These are phyloP conservation scores for Cytospora piceicola DNA, from an alignment of 2,329 filamentous ascomycete genomes.

Conservation along the genomic window DNA sequence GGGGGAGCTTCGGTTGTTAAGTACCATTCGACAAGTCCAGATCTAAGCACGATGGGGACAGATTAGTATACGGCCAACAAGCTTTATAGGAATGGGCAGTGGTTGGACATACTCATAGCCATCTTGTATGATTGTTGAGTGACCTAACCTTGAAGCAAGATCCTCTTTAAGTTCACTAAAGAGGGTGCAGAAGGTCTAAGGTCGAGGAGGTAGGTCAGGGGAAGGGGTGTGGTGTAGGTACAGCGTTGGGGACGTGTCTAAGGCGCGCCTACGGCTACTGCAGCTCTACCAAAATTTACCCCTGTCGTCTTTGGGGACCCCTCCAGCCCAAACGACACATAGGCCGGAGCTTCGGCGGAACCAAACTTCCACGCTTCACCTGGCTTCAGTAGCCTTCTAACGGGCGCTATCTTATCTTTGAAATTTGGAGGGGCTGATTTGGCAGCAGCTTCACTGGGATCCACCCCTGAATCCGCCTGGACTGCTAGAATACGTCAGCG, in stretches of 20 bases:
- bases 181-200: slow-evolving; percentile 9
- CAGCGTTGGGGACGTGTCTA: slow-evolving; percentile 19
- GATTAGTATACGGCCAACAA: slow-evolving; percentile 25
- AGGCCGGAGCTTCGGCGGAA: slow-evolving; percentile 8
- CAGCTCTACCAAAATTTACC: slow-evolving; percentile 21
- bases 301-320: slow-evolving; percentile 22
- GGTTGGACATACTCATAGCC: slow-evolving; percentile 59
- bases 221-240: slow-evolving; percentile 9
- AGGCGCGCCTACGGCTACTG: slow-evolving; percentile 20
- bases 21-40: slow-evolving; percentile 84
- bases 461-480: not conserved
- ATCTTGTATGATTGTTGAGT: slow-evolving; percentile 46
- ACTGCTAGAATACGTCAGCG: slow-evolving; percentile 1
- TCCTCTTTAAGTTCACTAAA: slow-evolving; percentile 10
- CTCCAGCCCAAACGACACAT: slow-evolving; percentile 14
- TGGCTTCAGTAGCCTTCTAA: too few species aligned
- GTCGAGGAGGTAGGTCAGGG: slow-evolving; percentile 1
- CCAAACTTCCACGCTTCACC: slow-evolving; percentile 4
- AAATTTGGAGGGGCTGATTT: slow-evolving; percentile 5
- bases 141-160: slow-evolving; percentile 5
- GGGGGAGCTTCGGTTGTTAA: slow-evolving; percentile 33
- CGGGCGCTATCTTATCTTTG: slow-evolving; percentile 1
- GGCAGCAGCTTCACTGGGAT: not conserved
- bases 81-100: slow-evolving; percentile 8
- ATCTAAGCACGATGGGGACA: slow-evolving; percentile 53